Base-by-base conservation (phyloP, 2,329 filamentous ascomycete genomes). In the Polychaeton citri region DNA sequence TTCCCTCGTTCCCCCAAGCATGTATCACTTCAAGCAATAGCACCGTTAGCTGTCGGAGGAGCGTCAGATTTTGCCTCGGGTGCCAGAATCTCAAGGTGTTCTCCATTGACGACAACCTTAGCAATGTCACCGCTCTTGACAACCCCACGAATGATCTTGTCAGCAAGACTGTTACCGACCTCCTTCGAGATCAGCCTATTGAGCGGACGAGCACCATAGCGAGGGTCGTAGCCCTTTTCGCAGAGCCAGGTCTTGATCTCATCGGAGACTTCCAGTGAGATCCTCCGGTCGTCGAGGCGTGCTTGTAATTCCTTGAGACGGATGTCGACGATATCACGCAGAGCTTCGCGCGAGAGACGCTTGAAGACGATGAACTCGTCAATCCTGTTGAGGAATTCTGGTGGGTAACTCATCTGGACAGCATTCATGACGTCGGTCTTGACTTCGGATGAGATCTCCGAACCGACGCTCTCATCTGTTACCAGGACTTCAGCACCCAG, bases 351-450 rank as follows among this genome's bases (percentile, higher is more conserved):
- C 1, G 84, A 83, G 2, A 96, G 72, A 6, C 88, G 75, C 61
- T 87, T 88, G 69, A 96, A 96, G 53, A 96, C 66, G 57, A 96
- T 95, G 64, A 96, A 95, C 42, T 92, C 88, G 59, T 96, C 88
- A 43, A 96, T 85, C 15, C 90, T 76, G 63, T 98, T 96, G 44
- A 96, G 72, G 68, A 96, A 98, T 57, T 96, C 90, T 3, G 90
- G 90, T 4, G 88, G 77, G 55, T 95, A 79, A 1, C 69, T 62
- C 6, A 68, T 60, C 13, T 79, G 69, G 1, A 96, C 87, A 12
- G 92, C 77, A 51, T 93, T 82, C 77, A 96, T 86, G 36, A 96
- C 87, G 1, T 82, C 78, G 39, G 73, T 68, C 51, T 84, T 84
- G 32, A 87, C 74, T 1, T 75, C 73, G 1, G 76, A 70, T 12